Evolutionary conservation across 148 eudicot species (phyloP).

Genomic region (Vaccinium darrowii): DNA sequence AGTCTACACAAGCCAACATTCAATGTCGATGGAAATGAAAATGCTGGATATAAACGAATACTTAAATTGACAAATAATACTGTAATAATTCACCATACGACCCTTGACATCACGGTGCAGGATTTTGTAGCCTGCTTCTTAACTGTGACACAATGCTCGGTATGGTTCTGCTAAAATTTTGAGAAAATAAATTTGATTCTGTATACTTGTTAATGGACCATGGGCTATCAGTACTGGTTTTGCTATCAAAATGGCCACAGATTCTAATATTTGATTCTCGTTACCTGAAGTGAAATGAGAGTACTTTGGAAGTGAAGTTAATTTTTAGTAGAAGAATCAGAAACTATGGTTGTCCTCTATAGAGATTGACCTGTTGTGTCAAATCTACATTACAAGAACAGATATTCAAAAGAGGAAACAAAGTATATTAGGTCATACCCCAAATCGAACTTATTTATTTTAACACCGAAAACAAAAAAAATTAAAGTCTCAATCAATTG

Average conservation of each 20-base stretch:
- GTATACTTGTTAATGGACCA: background rate
- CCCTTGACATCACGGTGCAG: background rate
- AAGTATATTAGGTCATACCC: background rate
- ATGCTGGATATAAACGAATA: background rate
- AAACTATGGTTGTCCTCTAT: too few species aligned
- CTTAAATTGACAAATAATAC: background rate
- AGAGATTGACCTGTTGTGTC: too few species aligned
- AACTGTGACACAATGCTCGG: background rate
- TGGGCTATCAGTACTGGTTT: background rate
- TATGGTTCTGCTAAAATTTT: background rate
- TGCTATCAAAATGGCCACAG: background rate
- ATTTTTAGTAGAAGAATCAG: too few species aligned
- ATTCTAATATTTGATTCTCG: too few species aligned
- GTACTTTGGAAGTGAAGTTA: too few species aligned
- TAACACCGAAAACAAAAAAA: too few species aligned
- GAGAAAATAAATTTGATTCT: background rate
- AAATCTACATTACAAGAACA: too few species aligned
- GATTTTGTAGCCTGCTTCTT: constrained; percentile 14
- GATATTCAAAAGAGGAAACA: too few species aligned
- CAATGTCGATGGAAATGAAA: background rate
- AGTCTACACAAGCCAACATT: background rate
- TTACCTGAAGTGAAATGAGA: too few species aligned
- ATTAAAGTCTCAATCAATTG: too few species aligned
- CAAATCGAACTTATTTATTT: background rate
- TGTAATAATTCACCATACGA: background rate